These are phyloP conservation scores for Fusarium sp. DNA, from an alignment of 2,329 filamentous ascomycete species.

Conservation along the genomic window DNA sequence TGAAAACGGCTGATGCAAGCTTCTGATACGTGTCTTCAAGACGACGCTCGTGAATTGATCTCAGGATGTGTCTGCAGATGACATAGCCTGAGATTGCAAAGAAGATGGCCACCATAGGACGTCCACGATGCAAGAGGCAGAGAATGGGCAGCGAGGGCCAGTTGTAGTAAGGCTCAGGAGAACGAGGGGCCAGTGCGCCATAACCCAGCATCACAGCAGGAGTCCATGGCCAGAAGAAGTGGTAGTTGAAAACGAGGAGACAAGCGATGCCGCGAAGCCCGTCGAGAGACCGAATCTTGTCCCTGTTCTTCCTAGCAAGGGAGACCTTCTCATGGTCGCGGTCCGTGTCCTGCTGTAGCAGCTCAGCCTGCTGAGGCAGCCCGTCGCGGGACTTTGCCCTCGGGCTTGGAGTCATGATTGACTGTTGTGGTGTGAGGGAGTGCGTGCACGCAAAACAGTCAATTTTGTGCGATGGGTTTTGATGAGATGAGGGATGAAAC, in stretches of 20 bases:
- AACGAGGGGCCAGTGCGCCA: constrained; percentile 51
- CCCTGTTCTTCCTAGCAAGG: constrained; percentile 29
- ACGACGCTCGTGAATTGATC: constrained; percentile 52
- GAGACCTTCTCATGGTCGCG: constrained; percentile 21
- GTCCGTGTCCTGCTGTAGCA: background rate
- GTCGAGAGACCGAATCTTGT: constrained; percentile 55
- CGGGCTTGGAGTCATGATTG: background rate
- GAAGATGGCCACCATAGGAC: constrained; percentile 58
- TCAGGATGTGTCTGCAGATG: constrained; percentile 53
- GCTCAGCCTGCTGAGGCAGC: background rate
- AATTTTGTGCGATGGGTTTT: background rate
- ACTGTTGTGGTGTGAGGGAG: background rate
- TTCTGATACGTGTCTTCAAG: constrained; percentile 51
- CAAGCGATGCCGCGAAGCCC: constrained; percentile 57
- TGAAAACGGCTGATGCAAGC: constrained; percentile 53
- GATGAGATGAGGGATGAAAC: background rate
- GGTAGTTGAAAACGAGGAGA: constrained; percentile 57
- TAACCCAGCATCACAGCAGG: constrained; percentile 55
- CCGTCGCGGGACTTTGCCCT: background rate
- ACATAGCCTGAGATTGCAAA: constrained; percentile 59
- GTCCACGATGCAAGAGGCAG: constrained; percentile 54
- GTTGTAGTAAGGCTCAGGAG: constrained; percentile 50
- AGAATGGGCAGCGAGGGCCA: constrained; percentile 54
- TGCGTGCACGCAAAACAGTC: background rate
- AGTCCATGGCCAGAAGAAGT: constrained; percentile 57